These are phyloP conservation scores for Pseudopithomyces maydicus DNA, from an alignment of 2,329 filamentous ascomycete genomes.

Conservation along the genomic window DNA sequence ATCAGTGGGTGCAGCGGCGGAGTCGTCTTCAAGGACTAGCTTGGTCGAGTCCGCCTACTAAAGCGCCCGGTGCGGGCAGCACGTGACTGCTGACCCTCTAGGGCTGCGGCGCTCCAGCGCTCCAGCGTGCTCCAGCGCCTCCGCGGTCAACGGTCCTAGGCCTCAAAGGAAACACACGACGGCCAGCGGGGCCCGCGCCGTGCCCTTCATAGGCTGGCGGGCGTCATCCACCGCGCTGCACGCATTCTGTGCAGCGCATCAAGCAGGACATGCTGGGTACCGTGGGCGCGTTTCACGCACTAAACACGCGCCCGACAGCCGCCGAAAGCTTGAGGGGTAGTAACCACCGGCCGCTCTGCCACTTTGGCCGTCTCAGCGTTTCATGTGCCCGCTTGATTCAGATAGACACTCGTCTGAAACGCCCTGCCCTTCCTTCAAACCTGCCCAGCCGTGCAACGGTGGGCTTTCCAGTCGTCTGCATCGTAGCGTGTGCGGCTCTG, in stretches of 20 bases:
- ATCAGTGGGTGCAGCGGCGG: slow-evolving; percentile 7
- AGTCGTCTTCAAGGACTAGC: slow-evolving; percentile 5
- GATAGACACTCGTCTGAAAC: slow-evolving; percentile 34
- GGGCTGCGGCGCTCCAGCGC: no score
- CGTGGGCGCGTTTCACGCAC: slow-evolving; percentile 20
- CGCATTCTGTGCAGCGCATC: slow-evolving; percentile 7
- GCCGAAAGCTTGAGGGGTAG: slow-evolving; percentile 15
- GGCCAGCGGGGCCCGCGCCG: slow-evolving; percentile 19
- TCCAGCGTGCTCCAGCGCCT: no score
- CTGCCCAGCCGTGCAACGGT: neutral
- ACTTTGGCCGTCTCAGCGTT: slow-evolving; percentile 27
- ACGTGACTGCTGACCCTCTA: slow-evolving; percentile 13
- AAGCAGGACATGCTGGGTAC: neutral
- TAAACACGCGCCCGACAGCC: slow-evolving; percentile 13
- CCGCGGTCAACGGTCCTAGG: neutral
- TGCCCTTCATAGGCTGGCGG: slow-evolving; percentile 10
- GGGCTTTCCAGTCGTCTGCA: neutral
- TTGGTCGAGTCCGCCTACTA: slow-evolving; percentile 15
- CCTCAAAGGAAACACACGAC: slow-evolving; percentile 13
- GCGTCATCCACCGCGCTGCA: neutral
- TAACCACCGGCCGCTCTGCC: slow-evolving; percentile 17
- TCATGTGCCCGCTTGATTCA: slow-evolving; percentile 28
- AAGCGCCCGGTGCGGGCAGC: slow-evolving; percentile 14
- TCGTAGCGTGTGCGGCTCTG: slow-evolving; percentile 1
- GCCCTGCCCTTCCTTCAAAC: slow-evolving; percentile 24